Base-by-base conservation (phyloP, 2,329 filamentous ascomycete genomes). In the Teratosphaeria zuluensis region DNA sequence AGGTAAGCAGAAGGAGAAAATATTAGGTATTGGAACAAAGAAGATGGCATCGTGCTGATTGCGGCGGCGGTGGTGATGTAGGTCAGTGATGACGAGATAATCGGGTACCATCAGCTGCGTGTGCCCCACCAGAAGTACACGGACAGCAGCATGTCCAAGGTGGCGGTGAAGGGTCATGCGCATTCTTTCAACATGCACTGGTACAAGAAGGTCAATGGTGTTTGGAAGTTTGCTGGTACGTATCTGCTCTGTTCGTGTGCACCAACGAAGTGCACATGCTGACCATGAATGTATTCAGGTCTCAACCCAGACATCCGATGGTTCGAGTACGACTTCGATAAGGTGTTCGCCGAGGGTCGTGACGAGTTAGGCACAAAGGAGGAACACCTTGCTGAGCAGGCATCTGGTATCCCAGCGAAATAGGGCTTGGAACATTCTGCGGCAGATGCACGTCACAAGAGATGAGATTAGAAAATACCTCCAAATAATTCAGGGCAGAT, bases 121-220 rank as follows among this genome's bases (percentile, higher is more conserved):
- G 81, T 83, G 52, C 80, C 81, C 16, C 81, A 84, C 66, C 80
- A 83, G 70, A 75, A 74, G 63, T 83, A 83, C 71, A 77, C 72
- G 14, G 80, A 82, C 64, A 75, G 72, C 59, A 73, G 69, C 16
- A 65, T 74, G 56, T 74, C 68, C n/a, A 72, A 75, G 56, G 79
- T 83, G 24, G 70, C 71, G 1, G 73, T 79, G 64, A 81, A 82
- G 73, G 80, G 80, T n/a, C 80, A 83, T 63, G 80, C 79, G 4
- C 81, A 84, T 70, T 79, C 77, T 62, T 76, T 73, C 64, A 81
- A 80, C 66, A 77, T 71, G 59, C 77, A 81, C 64, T 80, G 77
- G 77, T 84, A 83, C 69, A 77, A 77, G 69, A 81, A 78, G 73
- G 75, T 83, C n/a, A 75, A 82, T 33, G 81, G 80, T 1, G 78